These are phyloP conservation scores for Fusarium floridanum DNA, from an alignment of 2,329 filamentous ascomycete species.

Conservation along the genomic window DNA sequence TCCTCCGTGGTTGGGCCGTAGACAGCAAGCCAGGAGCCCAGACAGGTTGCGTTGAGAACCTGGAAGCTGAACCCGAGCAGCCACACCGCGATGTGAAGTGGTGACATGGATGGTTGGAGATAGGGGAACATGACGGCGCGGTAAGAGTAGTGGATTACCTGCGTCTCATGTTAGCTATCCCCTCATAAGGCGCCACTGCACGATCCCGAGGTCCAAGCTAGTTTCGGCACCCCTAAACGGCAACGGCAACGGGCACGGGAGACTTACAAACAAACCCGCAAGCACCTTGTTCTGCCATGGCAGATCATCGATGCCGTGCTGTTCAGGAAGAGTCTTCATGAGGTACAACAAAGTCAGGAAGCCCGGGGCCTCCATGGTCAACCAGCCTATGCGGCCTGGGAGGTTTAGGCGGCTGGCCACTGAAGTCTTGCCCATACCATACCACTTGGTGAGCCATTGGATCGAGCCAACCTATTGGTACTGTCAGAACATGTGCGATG, in stretches of 20 bases:
- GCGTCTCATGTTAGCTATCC: slow-evolving; percentile 12
- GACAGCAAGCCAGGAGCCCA: slow-evolving; percentile 85
- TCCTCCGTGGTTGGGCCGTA: slow-evolving; percentile 76
- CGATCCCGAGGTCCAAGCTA: slow-evolving; percentile 9
- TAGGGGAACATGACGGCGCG: slow-evolving; percentile 87
- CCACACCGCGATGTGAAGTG: slow-evolving; percentile 81
- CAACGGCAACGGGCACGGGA: slow-evolving; percentile 26
- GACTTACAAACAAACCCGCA: slow-evolving; percentile 72
- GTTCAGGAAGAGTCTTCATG: slow-evolving; percentile 74
- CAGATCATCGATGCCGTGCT: slow-evolving; percentile 69
- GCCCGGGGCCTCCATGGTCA: slow-evolving; percentile 87
- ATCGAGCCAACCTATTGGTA: slow-evolving; percentile 71
- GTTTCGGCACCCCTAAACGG: slow-evolving; percentile 13
- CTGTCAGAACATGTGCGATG: slow-evolving; percentile 16
- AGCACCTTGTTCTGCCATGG: slow-evolving; percentile 85
- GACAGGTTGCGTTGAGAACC: slow-evolving; percentile 79
- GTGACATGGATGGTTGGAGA: slow-evolving; percentile 91
- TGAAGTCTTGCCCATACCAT: slow-evolving; percentile 94
- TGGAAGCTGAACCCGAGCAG: slow-evolving; percentile 78
- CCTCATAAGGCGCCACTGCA: slow-evolving; percentile 14
- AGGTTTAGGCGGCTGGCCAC: slow-evolving; percentile 81
- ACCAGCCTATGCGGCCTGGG: slow-evolving; percentile 90
- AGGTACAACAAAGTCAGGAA: slow-evolving; percentile 84
- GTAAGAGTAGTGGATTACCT: slow-evolving; percentile 90
- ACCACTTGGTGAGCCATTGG: slow-evolving; percentile 85